These are phyloP conservation scores for Carex pumila DNA, from an alignment of 176 grass and related monocot species.

Conservation along the genomic window DNA sequence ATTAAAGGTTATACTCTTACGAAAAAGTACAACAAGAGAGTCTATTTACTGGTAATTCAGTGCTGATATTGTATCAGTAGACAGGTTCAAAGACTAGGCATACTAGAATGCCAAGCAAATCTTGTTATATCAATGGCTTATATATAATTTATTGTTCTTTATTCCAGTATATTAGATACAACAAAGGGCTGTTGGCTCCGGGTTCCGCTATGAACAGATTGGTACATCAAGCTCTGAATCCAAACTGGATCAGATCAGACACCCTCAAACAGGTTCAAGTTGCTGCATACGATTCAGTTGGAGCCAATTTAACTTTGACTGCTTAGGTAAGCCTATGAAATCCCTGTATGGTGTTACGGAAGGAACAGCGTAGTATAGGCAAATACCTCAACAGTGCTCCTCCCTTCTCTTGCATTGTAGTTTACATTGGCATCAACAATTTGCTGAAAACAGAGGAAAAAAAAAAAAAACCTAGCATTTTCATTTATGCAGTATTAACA, in stretches of 20 bases:
- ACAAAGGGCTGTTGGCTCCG: not conserved
- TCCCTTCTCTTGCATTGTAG: conserved; percentile 88
- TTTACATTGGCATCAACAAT: conserved; percentile 81
- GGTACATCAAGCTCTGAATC: not conserved
- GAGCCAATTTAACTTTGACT: not conserved
- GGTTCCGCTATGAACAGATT: not conserved
- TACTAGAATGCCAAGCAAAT: not conserved
- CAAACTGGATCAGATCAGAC: not conserved
- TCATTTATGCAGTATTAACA: not conserved
- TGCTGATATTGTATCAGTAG: not conserved
- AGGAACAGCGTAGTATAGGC: not conserved
- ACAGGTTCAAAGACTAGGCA: not conserved
- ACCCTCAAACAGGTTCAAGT: not conserved
- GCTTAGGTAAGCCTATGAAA: not conserved
- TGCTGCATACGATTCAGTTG: not conserved
- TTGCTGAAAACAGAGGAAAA: conserved; percentile 38
- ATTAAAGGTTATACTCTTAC: not conserved
- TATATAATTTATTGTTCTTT: not conserved
- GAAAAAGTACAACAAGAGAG: not conserved
- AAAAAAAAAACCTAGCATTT: not conserved
- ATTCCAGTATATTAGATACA: not conserved
- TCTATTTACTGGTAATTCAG: not conserved
- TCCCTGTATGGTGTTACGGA: not conserved
- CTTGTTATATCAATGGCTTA: not conserved
- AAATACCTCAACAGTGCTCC: conserved; percentile 70